A percentile compares a stretch with the other conserved stretches of the same genome.
These are phyloP conservation scores for Metschnikowia bowlesiae DNA, from an alignment of 805 yeast genomes.

Conservation along the genomic window DNA sequence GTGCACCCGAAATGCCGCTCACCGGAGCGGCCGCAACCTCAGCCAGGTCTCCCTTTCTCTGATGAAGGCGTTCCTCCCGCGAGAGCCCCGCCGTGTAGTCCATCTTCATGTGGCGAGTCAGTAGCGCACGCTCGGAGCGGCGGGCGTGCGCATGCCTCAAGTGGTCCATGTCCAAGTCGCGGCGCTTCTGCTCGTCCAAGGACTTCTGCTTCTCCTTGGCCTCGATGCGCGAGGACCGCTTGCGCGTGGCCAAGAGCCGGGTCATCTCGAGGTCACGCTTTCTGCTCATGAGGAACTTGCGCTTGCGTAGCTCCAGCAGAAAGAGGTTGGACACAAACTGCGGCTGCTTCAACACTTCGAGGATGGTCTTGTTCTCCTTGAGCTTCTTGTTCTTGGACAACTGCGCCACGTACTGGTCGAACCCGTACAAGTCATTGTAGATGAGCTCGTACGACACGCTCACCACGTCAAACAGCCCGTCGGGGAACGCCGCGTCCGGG, in stretches of 20 bases:
- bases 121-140: constrained; percentile 28
- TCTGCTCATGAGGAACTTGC: constrained; percentile 51
- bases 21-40: not conserved
- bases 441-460: constrained; percentile 28
- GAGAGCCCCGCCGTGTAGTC: constrained; percentile 25
- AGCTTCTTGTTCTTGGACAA: constrained; percentile 28
- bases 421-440: constrained; percentile 28
- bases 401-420: constrained; percentile 19
- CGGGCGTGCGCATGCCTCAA: constrained; percentile 40
- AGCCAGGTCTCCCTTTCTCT: constrained; percentile 25
- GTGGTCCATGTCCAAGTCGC: constrained; percentile 43
- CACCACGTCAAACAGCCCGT: constrained; percentile 28
- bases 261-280: constrained; percentile 62
- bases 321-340: constrained; percentile 22
- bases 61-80: constrained; percentile 31
- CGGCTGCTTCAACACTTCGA: constrained; percentile 14
- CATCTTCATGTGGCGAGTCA: constrained; percentile 32
- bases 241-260: constrained; percentile 60
- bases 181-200: constrained; percentile 50
- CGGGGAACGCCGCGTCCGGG: constrained; percentile 27
- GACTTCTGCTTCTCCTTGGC: constrained; percentile 50
- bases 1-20: too few species aligned
- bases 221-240: constrained; percentile 69
- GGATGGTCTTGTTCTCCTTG: constrained; percentile 23
- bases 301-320: constrained; percentile 46